Base-by-base conservation (phyloP, 1,139 yeast genomes). In the Sugiyamaella paludigena region DNA sequence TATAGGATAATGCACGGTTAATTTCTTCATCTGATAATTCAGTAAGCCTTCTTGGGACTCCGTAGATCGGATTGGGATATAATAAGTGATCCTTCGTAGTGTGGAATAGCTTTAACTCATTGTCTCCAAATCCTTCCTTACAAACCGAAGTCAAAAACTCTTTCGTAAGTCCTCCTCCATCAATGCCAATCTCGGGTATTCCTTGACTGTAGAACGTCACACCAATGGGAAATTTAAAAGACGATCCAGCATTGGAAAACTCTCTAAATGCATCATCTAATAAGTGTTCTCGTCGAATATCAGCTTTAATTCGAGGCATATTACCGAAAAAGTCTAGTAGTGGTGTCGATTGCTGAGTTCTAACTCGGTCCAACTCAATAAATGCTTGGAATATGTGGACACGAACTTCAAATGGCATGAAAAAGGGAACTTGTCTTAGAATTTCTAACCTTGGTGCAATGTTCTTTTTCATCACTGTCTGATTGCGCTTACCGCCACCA, bases 161-260 rank as follows among this genome's bases (percentile, higher is more conserved):
- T 64, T 92, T 91, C 0, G 98, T 91, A 19, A 92, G 73, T 1
- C 98, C 98, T 9, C 98, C 98, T 4, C 98, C 98, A 67, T 92
- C 98, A 47, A 92, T 84, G 1, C 98, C 98, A 0, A 86, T 92
- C 60, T 86, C 95, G 38, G 73, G 78, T 27, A 78, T 80, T 0
- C 95, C 96, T 51, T 83, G 79, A 61, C 87, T 86, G 44, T 71
- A 72, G 60, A 92, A 89, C 6, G 77, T 75, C 2, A 92, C 89
- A 1, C 78, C 72, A 12, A 91, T 67, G 33, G 73, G 75, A 24
- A 76, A 65, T 60, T 85, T 87, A 64, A 92, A 78, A 6, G 70
- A 64, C 0, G 81, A 79, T 15, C 50, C 49, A n/a, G 72, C 58
- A 5, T 68, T 66, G 46, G 74, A 73, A 60, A 83, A 83, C 4